Conservation (phyloP, 1,139 yeast genomes). For the Suhomyces chickasaworum region DNA sequence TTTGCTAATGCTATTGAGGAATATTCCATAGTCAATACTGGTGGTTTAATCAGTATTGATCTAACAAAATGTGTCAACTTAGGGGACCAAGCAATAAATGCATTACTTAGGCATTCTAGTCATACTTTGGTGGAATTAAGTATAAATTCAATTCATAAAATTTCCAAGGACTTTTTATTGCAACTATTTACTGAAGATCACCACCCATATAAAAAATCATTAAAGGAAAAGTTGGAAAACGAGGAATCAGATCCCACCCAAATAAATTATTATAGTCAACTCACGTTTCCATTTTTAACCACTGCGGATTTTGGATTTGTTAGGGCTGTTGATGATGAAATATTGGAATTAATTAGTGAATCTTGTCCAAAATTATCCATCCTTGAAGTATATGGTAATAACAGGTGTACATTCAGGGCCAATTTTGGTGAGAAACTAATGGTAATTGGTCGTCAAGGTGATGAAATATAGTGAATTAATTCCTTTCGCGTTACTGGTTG, state of each 20-base stretch:
- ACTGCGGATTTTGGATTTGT: slow-evolving; percentile 77
- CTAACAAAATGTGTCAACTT: slow-evolving; percentile 67
- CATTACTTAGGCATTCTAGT: slow-evolving; percentile 64
- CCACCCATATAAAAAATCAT: slow-evolving; percentile 34
- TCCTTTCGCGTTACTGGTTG: slow-evolving; percentile 16
- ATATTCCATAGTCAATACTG: slow-evolving; percentile 47
- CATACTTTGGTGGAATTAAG: slow-evolving; percentile 66
- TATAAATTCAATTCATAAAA: slow-evolving; percentile 66
- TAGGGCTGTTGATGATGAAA: slow-evolving; percentile 66
- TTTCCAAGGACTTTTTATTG: slow-evolving; percentile 53
- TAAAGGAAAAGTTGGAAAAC: slow-evolving; percentile 27
- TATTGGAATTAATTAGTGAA: slow-evolving; percentile 53
- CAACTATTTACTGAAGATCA: slow-evolving; percentile 42
- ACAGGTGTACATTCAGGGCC: slow-evolving; percentile 63
- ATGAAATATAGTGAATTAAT: slow-evolving; percentile 26
- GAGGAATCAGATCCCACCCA: slow-evolving; percentile 14
- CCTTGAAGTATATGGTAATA: slow-evolving; percentile 79
- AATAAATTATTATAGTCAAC: slow-evolving; percentile 19
- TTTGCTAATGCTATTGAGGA: slow-evolving; percentile 56
- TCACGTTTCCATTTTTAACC: slow-evolving; percentile 55
- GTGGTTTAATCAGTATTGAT: slow-evolving; percentile 63
- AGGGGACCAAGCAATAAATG: slow-evolving; percentile 61
- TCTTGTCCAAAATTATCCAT: slow-evolving; percentile 62
- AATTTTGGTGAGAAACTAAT: slow-evolving; percentile 54
- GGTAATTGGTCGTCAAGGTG: slow-evolving; percentile 78